Evolutionary conservation across 257 asterid genomes (phyloP).

Genomic region (Penstemon barbatus): DNA sequence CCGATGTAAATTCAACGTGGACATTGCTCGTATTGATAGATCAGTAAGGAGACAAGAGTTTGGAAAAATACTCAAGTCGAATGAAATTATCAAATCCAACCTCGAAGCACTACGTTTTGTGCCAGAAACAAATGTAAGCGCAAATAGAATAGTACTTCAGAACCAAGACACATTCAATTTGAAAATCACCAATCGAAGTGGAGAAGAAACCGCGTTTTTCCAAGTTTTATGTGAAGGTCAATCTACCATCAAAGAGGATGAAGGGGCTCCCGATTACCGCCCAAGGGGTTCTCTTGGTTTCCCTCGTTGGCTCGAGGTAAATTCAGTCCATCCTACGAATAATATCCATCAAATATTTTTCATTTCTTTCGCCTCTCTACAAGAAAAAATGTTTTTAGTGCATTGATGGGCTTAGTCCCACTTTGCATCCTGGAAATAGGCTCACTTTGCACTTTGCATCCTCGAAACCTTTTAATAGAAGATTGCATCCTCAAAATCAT

Average conservation of each 20-base stretch:
- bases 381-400: no score
- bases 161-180: slow-evolving; percentile 67
- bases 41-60: slow-evolving; percentile 77
- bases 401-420: no score
- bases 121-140: slow-evolving; percentile 63
- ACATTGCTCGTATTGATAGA: slow-evolving; percentile 76
- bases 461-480: no score
- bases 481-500: no score
- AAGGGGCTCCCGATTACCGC: slow-evolving; percentile 46
- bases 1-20: slow-evolving; percentile 80
- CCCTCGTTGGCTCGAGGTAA: slow-evolving; percentile 97
- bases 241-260: slow-evolving; percentile 54
- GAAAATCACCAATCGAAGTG: slow-evolving; percentile 70
- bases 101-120: slow-evolving; percentile 56
- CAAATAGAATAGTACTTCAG: slow-evolving; percentile 57
- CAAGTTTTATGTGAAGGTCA: slow-evolving; percentile 83
- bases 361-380: no score
- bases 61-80: slow-evolving; percentile 59
- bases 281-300: slow-evolving; percentile 76
- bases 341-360: no score
- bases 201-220: slow-evolving; percentile 54
- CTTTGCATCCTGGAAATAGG: no score
- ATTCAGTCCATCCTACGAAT: neutral
- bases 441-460: no score
- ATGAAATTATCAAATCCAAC: slow-evolving; percentile 41